Conservation (phyloP, 2,329 filamentous ascomycete species). For the Fusarium sp. region DNA sequence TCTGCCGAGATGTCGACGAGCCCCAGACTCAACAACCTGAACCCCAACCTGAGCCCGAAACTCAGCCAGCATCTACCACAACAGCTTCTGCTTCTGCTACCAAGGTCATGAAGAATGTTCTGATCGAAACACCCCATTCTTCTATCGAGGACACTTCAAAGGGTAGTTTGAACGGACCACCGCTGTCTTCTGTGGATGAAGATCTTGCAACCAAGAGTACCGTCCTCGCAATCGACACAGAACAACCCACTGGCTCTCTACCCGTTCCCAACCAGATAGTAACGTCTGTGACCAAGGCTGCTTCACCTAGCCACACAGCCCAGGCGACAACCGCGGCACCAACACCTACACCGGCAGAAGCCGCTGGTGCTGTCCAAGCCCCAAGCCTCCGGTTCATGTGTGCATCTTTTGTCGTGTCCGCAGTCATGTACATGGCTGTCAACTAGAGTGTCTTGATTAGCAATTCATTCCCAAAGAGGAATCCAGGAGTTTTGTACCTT, state of each 20-base stretch:
- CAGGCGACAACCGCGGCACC: conserved; percentile 10
- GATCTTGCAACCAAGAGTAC: conserved; percentile 39
- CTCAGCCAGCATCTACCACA: conserved; percentile 9
- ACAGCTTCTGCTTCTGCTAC: conserved; percentile 16
- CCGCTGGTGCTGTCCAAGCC: conserved; percentile 28
- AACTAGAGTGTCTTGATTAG: conserved; percentile 18
- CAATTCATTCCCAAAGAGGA: not conserved
- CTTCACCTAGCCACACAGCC: conserved; percentile 9
- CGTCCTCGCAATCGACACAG: conserved; percentile 40
- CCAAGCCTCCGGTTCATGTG: conserved; percentile 35
- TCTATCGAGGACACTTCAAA: not conserved
- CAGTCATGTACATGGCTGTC: conserved; percentile 34
- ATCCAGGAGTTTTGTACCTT: conserved; percentile 17
- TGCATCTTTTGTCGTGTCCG: conserved; percentile 35
- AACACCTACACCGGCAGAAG: conserved; percentile 25
- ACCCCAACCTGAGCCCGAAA: conserved; percentile 13
- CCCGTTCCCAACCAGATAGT: conserved; percentile 29
- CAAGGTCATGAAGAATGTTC: conserved; percentile 30
- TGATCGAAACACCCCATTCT: conserved; percentile 28
- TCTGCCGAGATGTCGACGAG: conserved; percentile 50
- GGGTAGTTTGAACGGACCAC: conserved; percentile 20
- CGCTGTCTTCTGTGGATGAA: conserved; percentile 32
- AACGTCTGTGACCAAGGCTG: conserved; percentile 27
- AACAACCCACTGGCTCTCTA: conserved; percentile 35
- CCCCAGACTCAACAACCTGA: conserved; percentile 23